A percentile compares a stretch with the other conserved stretches of the same genome.
Evolutionary conservation across 306 rosid species (phyloP).

Genomic region (Carpinus viminea): DNA sequence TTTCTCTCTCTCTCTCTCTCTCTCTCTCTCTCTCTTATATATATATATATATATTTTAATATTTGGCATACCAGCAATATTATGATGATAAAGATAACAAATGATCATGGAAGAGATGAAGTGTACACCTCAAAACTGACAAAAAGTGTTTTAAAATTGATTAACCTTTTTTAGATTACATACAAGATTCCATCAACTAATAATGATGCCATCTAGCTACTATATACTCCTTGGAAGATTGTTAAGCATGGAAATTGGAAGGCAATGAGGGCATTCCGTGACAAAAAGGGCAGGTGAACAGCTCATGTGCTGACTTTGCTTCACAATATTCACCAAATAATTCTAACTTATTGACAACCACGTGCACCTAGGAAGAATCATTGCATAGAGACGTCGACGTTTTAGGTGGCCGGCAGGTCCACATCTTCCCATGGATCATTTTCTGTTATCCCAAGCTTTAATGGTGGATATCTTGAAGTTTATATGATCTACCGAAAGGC

Average conservation of each 20-base stretch:
- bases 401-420: slow-evolving; percentile 15
- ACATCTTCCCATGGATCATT: slow-evolving; percentile 1
- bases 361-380: neutral
- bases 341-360: slow-evolving; percentile 14
- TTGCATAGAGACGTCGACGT: neutral
- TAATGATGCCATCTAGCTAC: neutral
- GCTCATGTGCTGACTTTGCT: slow-evolving; percentile 11
- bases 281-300: slow-evolving; percentile 15
- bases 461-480: neutral
- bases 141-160: neutral
- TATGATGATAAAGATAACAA: neutral
- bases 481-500: neutral
- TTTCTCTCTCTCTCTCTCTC: no score
- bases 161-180: neutral
- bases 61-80: no score
- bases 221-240: neutral
- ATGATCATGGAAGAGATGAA: neutral
- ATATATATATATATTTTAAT: no score
- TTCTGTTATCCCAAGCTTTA: neutral
- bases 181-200: neutral
- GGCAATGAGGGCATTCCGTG: slow-evolving; percentile 2
- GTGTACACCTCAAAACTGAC: neutral
- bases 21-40: no score
- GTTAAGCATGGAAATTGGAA: slow-evolving; percentile 3
- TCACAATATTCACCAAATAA: slow-evolving; percentile 17